Evolutionary conservation across 805 yeast genomes (phyloP).

Genomic region (Kurtzmaniella fragi): DNA sequence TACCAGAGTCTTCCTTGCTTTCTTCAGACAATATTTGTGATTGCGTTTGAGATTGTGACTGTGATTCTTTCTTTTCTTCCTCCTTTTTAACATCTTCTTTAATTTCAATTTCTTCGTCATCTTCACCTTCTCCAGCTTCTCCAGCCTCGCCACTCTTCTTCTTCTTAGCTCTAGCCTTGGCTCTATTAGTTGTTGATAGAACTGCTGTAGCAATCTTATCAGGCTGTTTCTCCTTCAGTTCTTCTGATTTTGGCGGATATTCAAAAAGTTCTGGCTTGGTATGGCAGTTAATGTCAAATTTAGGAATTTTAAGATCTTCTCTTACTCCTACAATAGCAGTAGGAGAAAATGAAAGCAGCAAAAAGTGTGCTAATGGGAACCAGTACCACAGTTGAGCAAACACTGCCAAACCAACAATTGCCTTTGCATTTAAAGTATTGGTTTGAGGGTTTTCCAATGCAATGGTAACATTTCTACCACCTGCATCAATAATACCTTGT

Average conservation of each 20-base stretch:
- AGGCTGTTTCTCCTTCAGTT: conserved; percentile 71
- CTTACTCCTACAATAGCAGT: conserved; percentile 85
- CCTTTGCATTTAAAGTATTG: conserved; percentile 83
- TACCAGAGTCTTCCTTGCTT: conserved; percentile 14
- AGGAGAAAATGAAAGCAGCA: conserved; percentile 87
- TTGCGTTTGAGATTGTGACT: too few relatives aligned
- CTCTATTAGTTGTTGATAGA: conserved; percentile 86
- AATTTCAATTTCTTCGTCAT: conserved; percentile 28
- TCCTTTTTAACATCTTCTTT: conserved; percentile 14
- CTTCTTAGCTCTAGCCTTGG: conserved; percentile 87
- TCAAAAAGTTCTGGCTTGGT: conserved; percentile 75
- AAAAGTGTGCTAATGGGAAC: conserved; percentile 95
- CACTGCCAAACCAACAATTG: conserved; percentile 86
- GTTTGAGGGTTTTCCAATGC: conserved; percentile 84
- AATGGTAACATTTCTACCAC: conserved; percentile 96
- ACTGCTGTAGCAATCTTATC: conserved; percentile 92
- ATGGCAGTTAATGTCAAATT: conserved; percentile 75
- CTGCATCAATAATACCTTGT: conserved; percentile 97
- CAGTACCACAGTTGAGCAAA: conserved; percentile 97
- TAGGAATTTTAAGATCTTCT: conserved; percentile 81
- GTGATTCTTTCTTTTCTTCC: conserved; percentile 10
- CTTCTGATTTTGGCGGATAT: conserved; percentile 86
- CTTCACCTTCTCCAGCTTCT: conserved; percentile 48
- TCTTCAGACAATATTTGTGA: conserved; percentile 15
- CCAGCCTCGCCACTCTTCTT: conserved; percentile 27